Base-by-base conservation (phyloP, 2,329 filamentous ascomycete species). In the Tolypocladium cylindrosporum region DNA sequence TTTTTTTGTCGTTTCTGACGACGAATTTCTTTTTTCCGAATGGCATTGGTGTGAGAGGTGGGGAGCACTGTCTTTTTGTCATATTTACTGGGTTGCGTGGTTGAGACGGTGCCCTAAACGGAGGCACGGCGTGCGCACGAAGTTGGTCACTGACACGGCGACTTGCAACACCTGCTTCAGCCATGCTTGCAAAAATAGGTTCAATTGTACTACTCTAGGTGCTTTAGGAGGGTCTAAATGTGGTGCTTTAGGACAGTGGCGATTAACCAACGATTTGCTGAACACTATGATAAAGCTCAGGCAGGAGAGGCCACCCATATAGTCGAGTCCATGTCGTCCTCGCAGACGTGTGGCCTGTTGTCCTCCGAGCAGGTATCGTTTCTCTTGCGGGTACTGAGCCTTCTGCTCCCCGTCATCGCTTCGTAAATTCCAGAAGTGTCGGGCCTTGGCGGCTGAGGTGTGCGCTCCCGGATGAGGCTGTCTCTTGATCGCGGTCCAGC, bases 351-450 rank as follows among this genome's bases (percentile, higher is more conserved):
- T 19, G 69, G 69, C 41, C 61, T 60, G 40, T 67, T 61, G 40
- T 72, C 71, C 56, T 73, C 71, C 7, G 70, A 72, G 52, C 71
- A 72, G 10, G 62, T 64, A 16, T 58, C 55, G 11, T 61, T 58
- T 45, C 60, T 60, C n/a, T 60, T 54, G 14, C 56, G 59, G 27
- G 53, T 53, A 10, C 48, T 50, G 0, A 58, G 50, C 19, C 60
- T 56, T 36, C 60, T 65, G 21, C 63, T 62, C 16, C 61, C 63
- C 2, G 63, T 64, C 58, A 68, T 61, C 3, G 64, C 64, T 37
- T 67, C 64, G 21, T 67, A 63, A 40, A 67, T 66, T 10, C 64
- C 62, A 37, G 57, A 56, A 11, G 8, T 58, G 50, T 68, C 63
- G 9, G 57, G 54, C 31, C 36, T 61, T 0, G 62, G 64, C 43